Evolutionary conservation across 306 rosid species (phyloP).

Genomic region (Dryas drummondii): DNA sequence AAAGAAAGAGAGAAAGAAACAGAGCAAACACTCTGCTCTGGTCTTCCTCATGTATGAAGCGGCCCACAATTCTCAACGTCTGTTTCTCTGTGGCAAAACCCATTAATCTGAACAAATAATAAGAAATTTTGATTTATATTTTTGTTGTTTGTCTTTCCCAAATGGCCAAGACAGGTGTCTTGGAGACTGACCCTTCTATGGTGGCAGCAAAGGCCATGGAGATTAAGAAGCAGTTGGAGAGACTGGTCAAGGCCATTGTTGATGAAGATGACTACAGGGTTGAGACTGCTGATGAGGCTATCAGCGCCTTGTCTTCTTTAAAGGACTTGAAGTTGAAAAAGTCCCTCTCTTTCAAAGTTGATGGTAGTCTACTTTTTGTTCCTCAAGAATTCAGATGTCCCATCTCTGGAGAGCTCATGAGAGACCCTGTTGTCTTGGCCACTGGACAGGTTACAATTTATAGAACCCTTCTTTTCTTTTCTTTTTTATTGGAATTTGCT

Average conservation of each 20-base stretch:
- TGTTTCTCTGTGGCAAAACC: not conserved
- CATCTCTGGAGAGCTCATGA: conserved; percentile 69
- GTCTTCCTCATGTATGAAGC: conserved; percentile 3
- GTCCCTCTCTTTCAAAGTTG: conserved; percentile 28
- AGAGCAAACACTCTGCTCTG: not conserved
- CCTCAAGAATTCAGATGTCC: conserved; percentile 73
- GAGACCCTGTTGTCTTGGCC: conserved; percentile 71
- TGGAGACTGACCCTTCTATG: not conserved
- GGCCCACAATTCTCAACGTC: not conserved
- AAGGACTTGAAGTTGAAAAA: conserved; percentile 31
- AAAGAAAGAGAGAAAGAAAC: not conserved
- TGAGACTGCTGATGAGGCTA: conserved; percentile 46
- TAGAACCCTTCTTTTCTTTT: not conserved
- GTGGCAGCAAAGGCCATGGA: conserved; percentile 25
- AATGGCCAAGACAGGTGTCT: conserved; percentile 42
- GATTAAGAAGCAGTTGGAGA: conserved; percentile 48
- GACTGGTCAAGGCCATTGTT: conserved; percentile 43
- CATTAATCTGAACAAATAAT: conserved; percentile 8
- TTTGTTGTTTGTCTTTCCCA: not conserved
- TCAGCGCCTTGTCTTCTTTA: conserved; percentile 44
- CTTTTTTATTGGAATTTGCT: not conserved
- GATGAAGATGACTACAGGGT: conserved; percentile 43
- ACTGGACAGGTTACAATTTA: conserved; percentile 63
- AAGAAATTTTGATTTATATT: not conserved
- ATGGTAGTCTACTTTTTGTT: conserved; percentile 14